These are phyloP conservation scores for Paramecium sonneborni DNA, from an alignment of 73 alveolate species.

Conservation along the genomic window DNA sequence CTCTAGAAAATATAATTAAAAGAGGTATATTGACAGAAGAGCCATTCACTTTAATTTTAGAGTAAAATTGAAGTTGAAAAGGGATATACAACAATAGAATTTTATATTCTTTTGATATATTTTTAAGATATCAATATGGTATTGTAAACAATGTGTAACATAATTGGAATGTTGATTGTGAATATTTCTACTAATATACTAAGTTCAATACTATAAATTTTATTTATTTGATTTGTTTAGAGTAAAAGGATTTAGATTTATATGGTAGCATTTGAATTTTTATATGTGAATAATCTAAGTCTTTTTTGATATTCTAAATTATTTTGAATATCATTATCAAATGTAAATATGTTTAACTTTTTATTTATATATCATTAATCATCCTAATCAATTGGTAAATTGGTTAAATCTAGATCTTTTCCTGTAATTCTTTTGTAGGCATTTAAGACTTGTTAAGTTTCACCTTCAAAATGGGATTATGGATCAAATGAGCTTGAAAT, in stretches of 20 bases:
- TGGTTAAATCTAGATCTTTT: constrained; percentile 71
- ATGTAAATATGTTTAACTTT: neutral
- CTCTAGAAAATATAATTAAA: neutral
- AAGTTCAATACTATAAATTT: neutral
- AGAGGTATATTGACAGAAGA: constrained; percentile 36
- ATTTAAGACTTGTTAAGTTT: constrained; percentile 74
- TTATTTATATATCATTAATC: constrained; percentile 41
- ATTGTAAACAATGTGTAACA: constrained; percentile 10
- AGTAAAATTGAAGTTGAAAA: neutral
- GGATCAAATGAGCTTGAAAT: constrained; percentile 87
- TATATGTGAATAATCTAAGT: neutral
- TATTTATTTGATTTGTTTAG: neutral
- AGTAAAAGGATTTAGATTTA: neutral
- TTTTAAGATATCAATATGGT: constrained; percentile 41
- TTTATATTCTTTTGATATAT: constrained; percentile 30
- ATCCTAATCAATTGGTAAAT: constrained; percentile 62
- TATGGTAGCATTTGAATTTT: constrained; percentile 55
- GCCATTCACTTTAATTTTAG: constrained; percentile 1
- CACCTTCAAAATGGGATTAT: constrained; percentile 89
- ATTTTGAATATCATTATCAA: neutral
- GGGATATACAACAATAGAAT: constrained; percentile 33
- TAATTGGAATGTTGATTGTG: neutral
- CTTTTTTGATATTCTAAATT: neutral
- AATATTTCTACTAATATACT: neutral
- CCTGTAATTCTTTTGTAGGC: constrained; percentile 75